Base-by-base conservation (phyloP, 805 yeast species). In the Metschnikowia kofuensis region DNA sequence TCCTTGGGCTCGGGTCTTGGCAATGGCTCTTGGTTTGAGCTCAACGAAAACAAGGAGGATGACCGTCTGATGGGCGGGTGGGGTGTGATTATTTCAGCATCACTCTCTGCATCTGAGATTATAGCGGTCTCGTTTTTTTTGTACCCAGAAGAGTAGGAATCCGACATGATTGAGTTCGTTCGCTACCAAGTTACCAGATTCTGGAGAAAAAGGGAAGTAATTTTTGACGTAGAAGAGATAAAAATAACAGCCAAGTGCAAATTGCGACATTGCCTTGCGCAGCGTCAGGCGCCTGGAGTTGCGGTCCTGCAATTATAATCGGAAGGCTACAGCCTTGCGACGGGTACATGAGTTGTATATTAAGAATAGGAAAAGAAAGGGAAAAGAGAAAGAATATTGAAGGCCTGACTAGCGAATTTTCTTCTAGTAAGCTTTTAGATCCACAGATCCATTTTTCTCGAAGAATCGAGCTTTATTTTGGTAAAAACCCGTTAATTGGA, bases 1-100 rank as follows among this genome's bases (percentile, higher is more conserved):
- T 92, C 96, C 14, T 76, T 75, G 49, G 83, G 83, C 60, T 86
- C 88, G 9, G 94, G 92, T 40, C 87, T 84, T 10, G 89, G 91
- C 56, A 86, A 71, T 29, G 84, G 85, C 6, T 82, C 85, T 52
- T 70, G 71, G 49, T 67, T 67, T 53, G 83, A 70, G 61, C 82
- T 67, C 56, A 85, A 70, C 35, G 76, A 71, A 53, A 76, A 62
- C 66, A 80, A 49, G 56, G 85, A 80, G 14, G 84, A 74, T 50
- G 81, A 77, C 57, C 83, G 70, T 58, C 82, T 70, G 27, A 76
- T 59, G 12, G 74, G 73, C 4, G 65, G 64, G 41, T 55, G 55
- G 16, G 63, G 65, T 6, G 27, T 62, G 28, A 53, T 42, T 7
- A 56, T 47, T n/a, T 52, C 67, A 27, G 57, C 62, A 48, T 68